Base-by-base conservation (phyloP, 2,329 filamentous ascomycete species). In the Xylariales sp. region DNA sequence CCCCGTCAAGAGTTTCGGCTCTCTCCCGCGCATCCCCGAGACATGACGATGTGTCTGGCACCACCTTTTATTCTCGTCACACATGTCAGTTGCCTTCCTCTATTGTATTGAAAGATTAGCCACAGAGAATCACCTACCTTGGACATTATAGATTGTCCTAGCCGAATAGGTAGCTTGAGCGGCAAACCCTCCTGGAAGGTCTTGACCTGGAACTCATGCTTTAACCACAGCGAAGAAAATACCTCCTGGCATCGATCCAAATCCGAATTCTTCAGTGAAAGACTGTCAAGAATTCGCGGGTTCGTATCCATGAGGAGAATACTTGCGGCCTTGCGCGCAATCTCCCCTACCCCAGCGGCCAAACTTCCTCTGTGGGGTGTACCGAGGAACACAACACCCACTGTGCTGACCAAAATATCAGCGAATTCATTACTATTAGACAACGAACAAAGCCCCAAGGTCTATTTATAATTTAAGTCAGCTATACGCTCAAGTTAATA, bases 161-260 rank as follows among this genome's bases (percentile, higher is more conserved):
- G n/a, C n/a, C n/a, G n/a, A n/a, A n/a, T n/a, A n/a, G n/a, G n/a
- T n/a, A n/a, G n/a, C n/a, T n/a, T n/a, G n/a, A n/a, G n/a, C n/a
- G n/a, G n/a, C n/a, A 46, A 34, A 2, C 42, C 37, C 19, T 52
- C 49, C 28, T 49, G 47, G 10, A 50, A 49, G 1, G 47, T 50
- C 20, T 52, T 52, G 15, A 49, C 49, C 16, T 33, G 31, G 16
- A 50, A 50, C 2, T 29, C 23, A 15, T 52, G 29, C 4, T 35
- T 38, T 3, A 29, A 38, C 49, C 49, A 52, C 1, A 49, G 25
- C 2, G 11, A 4, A 1, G 44, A 47, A 16, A 50, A 52, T 1
- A 38, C 15, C 8, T 49, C 48, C 23, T 46, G 48, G 8, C 38
- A 38, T 10, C 45, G 29, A 8, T 47, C 44, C 4, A 50, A 29